A percentile compares a stretch with the other conserved stretches of the same genome.
Conservation (phyloP, 352 stramenopile genomes). For the Phytophthora rubi region DNA sequence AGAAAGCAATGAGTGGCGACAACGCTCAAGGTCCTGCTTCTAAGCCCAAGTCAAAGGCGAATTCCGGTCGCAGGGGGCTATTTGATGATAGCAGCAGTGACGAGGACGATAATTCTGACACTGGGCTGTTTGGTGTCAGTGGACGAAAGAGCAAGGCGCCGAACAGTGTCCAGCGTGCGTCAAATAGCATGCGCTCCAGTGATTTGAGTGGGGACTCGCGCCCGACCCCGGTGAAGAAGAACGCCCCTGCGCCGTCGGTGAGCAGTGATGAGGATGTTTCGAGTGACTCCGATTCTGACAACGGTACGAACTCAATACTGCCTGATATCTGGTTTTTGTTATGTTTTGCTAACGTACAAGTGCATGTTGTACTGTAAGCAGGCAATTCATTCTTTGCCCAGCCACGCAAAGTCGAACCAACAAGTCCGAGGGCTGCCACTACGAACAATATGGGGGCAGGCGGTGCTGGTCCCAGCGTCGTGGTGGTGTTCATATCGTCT, state of each 20-base stretch:
- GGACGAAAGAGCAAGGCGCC: conserved; percentile 33
- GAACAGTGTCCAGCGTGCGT: conserved; percentile 12
- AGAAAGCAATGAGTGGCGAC: conserved; percentile 63
- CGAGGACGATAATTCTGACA: conserved; percentile 54
- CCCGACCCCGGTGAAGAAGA: conserved; percentile 20
- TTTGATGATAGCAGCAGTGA: conserved; percentile 85
- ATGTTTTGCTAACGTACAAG: conserved; percentile 2
- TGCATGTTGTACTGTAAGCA: conserved; percentile 11
- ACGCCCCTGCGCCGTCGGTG: conserved; percentile 2
- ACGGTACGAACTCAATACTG: conserved; percentile 24
- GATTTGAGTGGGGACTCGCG: conserved; percentile 28
- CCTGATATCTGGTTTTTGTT: background rate
- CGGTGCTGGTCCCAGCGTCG: conserved; percentile 34
- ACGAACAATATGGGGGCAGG: conserved; percentile 29
- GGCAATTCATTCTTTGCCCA: conserved; percentile 37
- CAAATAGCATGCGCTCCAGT: conserved; percentile 27
- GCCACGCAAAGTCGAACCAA: conserved; percentile 19
- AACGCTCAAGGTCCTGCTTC: conserved; percentile 11
- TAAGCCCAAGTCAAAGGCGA: conserved; percentile 36
- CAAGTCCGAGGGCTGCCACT: conserved; percentile 27
- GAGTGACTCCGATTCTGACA: conserved; percentile 40
- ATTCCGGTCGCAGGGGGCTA: conserved; percentile 59
- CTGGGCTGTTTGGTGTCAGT: conserved; percentile 52
- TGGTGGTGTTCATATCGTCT: conserved; percentile 61
- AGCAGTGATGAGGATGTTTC: conserved; percentile 41